These are phyloP conservation scores for Leishmania martiniquensis DNA, from an alignment of 208 protist species.

Conservation along the genomic window DNA sequence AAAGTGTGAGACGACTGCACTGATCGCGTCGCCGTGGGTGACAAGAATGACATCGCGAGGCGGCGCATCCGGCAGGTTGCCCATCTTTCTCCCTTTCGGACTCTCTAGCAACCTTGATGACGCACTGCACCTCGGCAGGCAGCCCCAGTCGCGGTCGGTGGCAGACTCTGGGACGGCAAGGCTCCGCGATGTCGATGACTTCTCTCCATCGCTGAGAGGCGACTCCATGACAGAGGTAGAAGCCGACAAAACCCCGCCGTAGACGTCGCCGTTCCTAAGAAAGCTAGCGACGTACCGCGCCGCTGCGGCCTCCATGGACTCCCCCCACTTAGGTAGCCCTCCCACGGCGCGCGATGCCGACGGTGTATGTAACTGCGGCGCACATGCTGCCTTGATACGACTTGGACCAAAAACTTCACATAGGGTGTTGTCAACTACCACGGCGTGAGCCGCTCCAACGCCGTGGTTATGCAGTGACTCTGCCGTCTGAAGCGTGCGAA, in stretches of 20 bases:
- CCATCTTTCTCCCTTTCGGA: neutral
- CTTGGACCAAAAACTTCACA: conserved; percentile 79
- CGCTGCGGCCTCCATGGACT: conserved; percentile 58
- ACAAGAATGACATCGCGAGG: conserved; percentile 58
- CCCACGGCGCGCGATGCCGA: conserved; percentile 17
- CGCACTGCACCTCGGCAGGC: conserved; percentile 5
- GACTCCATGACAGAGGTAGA: neutral
- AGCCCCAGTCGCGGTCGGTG: neutral
- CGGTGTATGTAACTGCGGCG: conserved; percentile 18
- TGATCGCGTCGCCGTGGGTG: conserved; percentile 83
- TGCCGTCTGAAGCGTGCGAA: conserved; percentile 72
- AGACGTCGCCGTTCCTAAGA: conserved; percentile 30
- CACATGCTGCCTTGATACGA: conserved; percentile 53
- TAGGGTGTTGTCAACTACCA: conserved; percentile 64
- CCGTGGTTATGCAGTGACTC: conserved; percentile 47
- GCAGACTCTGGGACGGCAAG: conserved; percentile 3
- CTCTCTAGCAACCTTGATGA: neutral
- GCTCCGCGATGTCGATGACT: neutral
- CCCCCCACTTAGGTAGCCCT: conserved; percentile 64
- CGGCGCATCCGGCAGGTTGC: neutral
- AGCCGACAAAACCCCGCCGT: conserved; percentile 16
- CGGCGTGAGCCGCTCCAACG: conserved; percentile 36
- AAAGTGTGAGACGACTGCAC: conserved; percentile 55
- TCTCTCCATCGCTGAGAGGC: neutral
- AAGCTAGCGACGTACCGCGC: conserved; percentile 42